A percentile compares a stretch with the other conserved stretches of the same genome.
Conservation (phyloP, 768 basidiomycete species). For the Leccinum boreale region DNA sequence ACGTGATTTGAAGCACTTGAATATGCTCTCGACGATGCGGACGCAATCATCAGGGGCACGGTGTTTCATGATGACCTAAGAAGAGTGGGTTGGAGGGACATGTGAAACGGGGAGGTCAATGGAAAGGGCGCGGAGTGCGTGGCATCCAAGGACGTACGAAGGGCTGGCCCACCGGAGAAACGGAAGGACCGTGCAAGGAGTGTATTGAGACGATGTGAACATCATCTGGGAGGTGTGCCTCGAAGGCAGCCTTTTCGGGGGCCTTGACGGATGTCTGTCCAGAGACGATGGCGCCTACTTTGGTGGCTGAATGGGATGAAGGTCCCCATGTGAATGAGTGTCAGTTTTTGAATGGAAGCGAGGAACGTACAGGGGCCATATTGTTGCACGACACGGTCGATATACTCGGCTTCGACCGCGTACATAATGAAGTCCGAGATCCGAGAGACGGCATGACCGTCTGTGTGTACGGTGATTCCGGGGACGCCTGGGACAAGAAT, state of each 20-base stretch:
- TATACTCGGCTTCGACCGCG: slow-evolving; percentile 89
- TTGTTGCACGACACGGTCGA: slow-evolving; percentile 76
- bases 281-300: slow-evolving; percentile 85
- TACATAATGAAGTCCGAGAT: slow-evolving; percentile 93
- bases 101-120: neutral
- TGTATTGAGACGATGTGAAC: slow-evolving; percentile 90
- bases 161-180: slow-evolving; percentile 86
- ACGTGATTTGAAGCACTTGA: slow-evolving; percentile 75
- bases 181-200: slow-evolving; percentile 90
- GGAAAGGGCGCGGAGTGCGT: neutral
- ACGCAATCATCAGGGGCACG: slow-evolving; percentile 75
- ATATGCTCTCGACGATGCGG: slow-evolving; percentile 73
- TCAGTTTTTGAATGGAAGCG: neutral
- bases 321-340: neutral
- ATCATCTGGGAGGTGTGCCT: slow-evolving; percentile 80
- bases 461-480: slow-evolving; percentile 63
- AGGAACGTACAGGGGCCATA: slow-evolving; percentile 82
- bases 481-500: slow-evolving; percentile 41
- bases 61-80: slow-evolving; percentile 87
- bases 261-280: slow-evolving; percentile 98
- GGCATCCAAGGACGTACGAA: slow-evolving; percentile 50
- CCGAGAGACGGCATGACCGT: slow-evolving; percentile 87
- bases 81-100: neutral
- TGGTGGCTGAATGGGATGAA: slow-evolving; percentile 63
- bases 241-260: slow-evolving; percentile 88